These are phyloP conservation scores for Annulohypoxylon stygium DNA, from an alignment of 495 filamentous ascomycete species.

Conservation along the genomic window DNA sequence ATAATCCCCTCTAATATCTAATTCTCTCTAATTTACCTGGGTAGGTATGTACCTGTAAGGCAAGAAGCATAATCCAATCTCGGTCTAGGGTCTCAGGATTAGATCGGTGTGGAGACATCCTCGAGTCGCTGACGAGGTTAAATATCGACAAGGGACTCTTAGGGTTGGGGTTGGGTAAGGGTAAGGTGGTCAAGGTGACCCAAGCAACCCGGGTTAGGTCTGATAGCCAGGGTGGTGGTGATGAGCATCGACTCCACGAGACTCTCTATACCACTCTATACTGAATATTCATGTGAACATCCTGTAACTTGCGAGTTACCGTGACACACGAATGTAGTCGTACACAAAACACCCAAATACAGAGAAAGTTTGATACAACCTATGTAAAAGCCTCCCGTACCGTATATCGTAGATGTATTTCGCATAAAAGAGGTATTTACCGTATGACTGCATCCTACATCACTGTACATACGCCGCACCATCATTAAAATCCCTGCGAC, in stretches of 20 bases:
- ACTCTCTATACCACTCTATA: background rate
- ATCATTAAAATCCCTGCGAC: slow-evolving; percentile 32
- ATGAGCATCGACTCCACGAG: slow-evolving; percentile 8
- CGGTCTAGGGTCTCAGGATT: background rate
- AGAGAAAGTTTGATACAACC: slow-evolving; percentile 28
- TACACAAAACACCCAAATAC: slow-evolving; percentile 14
- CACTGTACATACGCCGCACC: slow-evolving; percentile 39
- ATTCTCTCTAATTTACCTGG: too few relatives aligned
- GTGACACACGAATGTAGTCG: slow-evolving; percentile 32
- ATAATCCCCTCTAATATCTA: background rate
- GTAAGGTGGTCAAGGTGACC: too few relatives aligned
- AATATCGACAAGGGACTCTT: slow-evolving; percentile 5
- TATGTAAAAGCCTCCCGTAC: slow-evolving; percentile 3
- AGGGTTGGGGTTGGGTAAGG: too few relatives aligned
- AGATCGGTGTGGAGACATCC: slow-evolving; percentile 6
- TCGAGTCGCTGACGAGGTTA: background rate
- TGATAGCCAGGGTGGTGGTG: background rate
- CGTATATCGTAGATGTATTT: background rate
- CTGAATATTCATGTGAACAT: background rate
- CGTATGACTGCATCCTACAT: slow-evolving; percentile 33
- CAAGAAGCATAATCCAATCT: background rate
- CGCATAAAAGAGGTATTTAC: slow-evolving; percentile 23
- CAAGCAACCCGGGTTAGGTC: too few relatives aligned
- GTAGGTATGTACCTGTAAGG: too few relatives aligned
- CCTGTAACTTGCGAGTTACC: slow-evolving; percentile 28